Base-by-base conservation (phyloP, 495 filamentous ascomycete species). In the Aspergillus steynii region DNA sequence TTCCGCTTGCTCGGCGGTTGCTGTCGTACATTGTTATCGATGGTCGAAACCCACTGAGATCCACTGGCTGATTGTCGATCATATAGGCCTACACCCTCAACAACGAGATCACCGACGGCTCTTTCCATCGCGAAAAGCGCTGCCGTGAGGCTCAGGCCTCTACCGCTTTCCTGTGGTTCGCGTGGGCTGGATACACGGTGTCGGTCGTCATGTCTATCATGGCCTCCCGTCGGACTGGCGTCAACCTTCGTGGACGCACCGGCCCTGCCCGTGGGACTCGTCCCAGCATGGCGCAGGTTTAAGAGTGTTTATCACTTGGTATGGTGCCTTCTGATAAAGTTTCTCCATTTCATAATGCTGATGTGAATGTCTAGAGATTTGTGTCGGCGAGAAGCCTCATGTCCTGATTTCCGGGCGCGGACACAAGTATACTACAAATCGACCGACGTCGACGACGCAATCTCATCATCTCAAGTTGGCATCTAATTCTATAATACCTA, bases 161-260 rank as follows among this genome's bases (percentile, higher is more conserved):
- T 4, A 79, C 73, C 37, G 87, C 88, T 0, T 91, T 91, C 80
- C 79, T 90, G 61, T 91, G 85, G 85, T 90, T 91, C 74, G 83
- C 78, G 56, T 90, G 88, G 78, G 83, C 79, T 25, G 70, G 84
- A 0, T 91, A 80, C 68, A 75, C 77, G 58, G 83, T 72, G 20
- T 85, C 85, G 2, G 61, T 83, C 25, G 64, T 84, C 50, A 65
- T 89, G 46, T 84, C 81, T 1, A 60, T 77, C 67, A 62, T 90
- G 28, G 61, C 68, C 58, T 66, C 74, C 50, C 76, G 75, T 26
- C 65, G 65, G 1, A 62, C 74, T 5, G 74, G 67, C 47, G 69
- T 69, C 27, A 80, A 77, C 66, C 65, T 82, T 60, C 76, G 79
- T 42, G 70, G 75, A 56, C 69, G 73, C 48, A 60, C 68, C 29